phyloP scores from a whole-genome alignment of 495 filamentous ascomycete genomes.

The Penicillium dipodomyicola region DNA sequence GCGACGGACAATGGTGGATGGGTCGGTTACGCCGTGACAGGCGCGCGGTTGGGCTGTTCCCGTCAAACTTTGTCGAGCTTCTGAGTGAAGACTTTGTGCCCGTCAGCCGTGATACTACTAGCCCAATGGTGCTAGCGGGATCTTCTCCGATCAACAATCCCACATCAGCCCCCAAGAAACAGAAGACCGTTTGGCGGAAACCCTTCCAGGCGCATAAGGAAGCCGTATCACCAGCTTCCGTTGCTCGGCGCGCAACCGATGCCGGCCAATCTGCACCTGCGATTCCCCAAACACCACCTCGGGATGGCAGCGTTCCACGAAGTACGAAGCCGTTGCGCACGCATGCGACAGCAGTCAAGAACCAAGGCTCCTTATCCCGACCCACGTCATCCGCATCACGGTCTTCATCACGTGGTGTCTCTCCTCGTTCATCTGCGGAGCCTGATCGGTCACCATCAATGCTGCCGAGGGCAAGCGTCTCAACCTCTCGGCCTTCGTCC shows the following conservation, averaged over 20 bases:
- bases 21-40: conserved; percentile 83
- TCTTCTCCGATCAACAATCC: conserved; percentile 45
- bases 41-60: conserved; percentile 85
- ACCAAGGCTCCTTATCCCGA: conserved; percentile 35
- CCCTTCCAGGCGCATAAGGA: conserved; percentile 56
- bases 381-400: conserved; percentile 32
- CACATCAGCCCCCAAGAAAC: conserved; percentile 49
- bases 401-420: conserved; percentile 32
- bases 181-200: conserved; percentile 50
- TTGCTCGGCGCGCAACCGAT: conserved; percentile 30
- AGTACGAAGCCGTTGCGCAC: conserved; percentile 42
- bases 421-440: conserved; percentile 30
- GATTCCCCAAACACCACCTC: conserved; percentile 49
- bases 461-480: conserved; percentile 26
- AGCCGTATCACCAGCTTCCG: conserved; percentile 46
- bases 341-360: conserved; percentile 38
- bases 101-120: conserved; percentile 68
- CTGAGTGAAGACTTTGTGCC: conserved; percentile 81
- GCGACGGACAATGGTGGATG: conserved; percentile 98
- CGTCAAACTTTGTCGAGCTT: conserved; percentile 94
- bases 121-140: conserved; percentile 55
- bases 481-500: conserved; percentile 32
- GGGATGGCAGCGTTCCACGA: conserved; percentile 37
- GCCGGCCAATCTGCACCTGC: conserved; percentile 37
- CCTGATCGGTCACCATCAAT: conserved; percentile 32